Percentiles rank a stretch among this genome's conserved stretches.
Evolutionary conservation across 1,284 basidiomycete species (phyloP).

Genomic region (Irpex lacteus): DNA sequence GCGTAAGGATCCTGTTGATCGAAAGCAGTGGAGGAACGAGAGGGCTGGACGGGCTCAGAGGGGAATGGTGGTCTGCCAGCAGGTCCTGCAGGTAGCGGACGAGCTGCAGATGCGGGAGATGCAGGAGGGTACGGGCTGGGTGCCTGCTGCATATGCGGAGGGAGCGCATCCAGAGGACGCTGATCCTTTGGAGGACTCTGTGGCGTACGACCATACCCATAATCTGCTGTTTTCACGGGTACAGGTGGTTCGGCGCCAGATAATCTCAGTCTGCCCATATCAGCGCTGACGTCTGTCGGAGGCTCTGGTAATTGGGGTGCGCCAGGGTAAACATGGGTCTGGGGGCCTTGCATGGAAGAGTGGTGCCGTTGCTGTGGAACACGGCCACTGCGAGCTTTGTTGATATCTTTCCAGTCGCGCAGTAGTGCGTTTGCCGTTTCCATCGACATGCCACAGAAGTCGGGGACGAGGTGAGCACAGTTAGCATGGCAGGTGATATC

Average conservation of each 20-base stretch:
- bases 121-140: slow-evolving; percentile 21
- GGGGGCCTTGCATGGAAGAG: slow-evolving; percentile 19
- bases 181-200: slow-evolving; percentile 17
- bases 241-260: slow-evolving; percentile 26
- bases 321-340: slow-evolving; percentile 23
- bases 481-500: slow-evolving; percentile 96
- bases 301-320: slow-evolving; percentile 16
- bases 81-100: slow-evolving; percentile 19
- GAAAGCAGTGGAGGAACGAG: slow-evolving; percentile 15
- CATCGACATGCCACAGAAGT: slow-evolving; percentile 99
- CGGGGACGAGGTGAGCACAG: slow-evolving; percentile 97
- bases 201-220: slow-evolving; percentile 23
- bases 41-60: slow-evolving; percentile 23
- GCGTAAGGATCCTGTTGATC: slow-evolving; percentile 24
- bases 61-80: slow-evolving; percentile 25
- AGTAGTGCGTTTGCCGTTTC: slow-evolving; percentile 96
- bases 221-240: slow-evolving; percentile 23
- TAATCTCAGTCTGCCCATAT: slow-evolving; percentile 54
- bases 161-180: slow-evolving; percentile 14
- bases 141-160: slow-evolving; percentile 19
- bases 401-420: slow-evolving; percentile 86
- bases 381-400: slow-evolving; percentile 51
- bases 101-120: slow-evolving; percentile 14
- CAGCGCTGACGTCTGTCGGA: slow-evolving; percentile 29
- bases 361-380: slow-evolving; percentile 29